Evolutionary conservation across 345 rosid genomes (phyloP), one percentile per base, ranked within the genome.

Genomic region (Pistacia vera): DNA sequence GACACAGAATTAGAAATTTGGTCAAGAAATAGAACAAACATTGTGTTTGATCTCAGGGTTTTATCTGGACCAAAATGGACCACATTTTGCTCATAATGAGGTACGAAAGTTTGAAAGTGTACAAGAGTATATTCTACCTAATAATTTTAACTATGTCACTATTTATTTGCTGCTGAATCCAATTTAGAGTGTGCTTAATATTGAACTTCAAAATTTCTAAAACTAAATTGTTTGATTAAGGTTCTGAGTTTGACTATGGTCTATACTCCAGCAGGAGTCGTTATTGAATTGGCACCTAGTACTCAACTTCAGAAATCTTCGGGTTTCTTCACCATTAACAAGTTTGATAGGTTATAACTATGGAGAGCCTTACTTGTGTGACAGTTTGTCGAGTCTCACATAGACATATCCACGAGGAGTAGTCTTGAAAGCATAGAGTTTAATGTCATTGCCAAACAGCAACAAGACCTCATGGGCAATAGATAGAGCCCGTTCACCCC

Each of bases 341-440:
- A 48, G 56, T 66, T 44, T 22, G 55, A 46, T 4, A 18, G 54
- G 20, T 38, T 54, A 62, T 11, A 63, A 38, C 64, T 8, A 35
- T 17, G 71, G 80, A 73, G 63, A 77, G 70, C 52, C 85, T 82
- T 84, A 93, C 99, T 86, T 79, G 64, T 87, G 83, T 0, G 96
- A 89, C 77, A 85, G 73, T 83, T 95, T 95, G 81, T 95, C 98
- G 0, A 90, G 87, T 68, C 98, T 88, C 57, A 93, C 85, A 74
- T 89, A 92, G 63, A 95, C 78, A 72, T 90, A 95, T 63, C 97
- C 99, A 36, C 90, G 89, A 14, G 93, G 90, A 49, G 91, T 86
- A 71, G 91, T 86, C 89, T 81, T 93, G 88, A 95, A 93, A 81
- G 94, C 88, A 77, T 80, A 95, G 78, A 93, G 77, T 71, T 87